phyloP scores from a whole-genome alignment of 225 moss, liverwort and hornwort species.

The Marchantia paleacea region DNA sequence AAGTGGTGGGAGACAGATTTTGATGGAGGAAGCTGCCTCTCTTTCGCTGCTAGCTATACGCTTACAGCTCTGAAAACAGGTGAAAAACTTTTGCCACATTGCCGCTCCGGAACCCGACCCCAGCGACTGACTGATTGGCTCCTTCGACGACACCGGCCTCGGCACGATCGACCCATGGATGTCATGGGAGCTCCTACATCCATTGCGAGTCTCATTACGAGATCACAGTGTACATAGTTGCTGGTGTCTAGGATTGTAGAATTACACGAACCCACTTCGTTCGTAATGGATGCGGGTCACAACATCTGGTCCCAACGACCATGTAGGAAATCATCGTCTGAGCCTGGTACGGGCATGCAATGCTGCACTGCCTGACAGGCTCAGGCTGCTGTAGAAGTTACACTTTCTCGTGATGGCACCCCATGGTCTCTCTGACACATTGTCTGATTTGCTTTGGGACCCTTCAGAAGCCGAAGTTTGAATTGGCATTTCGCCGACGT shows the following conservation, averaged over 20 bases:
- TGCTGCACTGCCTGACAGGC: too few relatives aligned
- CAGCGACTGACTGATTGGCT: not conserved
- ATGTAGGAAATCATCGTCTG: not conserved
- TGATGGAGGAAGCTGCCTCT: constrained; percentile 3
- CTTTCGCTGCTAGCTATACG: not conserved
- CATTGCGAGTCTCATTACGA: constrained; percentile 14
- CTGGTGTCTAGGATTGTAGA: constrained; percentile 11
- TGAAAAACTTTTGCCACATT: not conserved
- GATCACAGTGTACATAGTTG: constrained; percentile 14
- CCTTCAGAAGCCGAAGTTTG: not conserved
- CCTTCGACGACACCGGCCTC: constrained; percentile 1
- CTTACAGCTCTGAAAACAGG: not conserved
- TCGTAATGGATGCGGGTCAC: not conserved
- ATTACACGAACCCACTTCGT: not conserved
- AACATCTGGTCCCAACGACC: not conserved
- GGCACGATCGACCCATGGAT: not conserved
- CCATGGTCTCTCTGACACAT: not conserved
- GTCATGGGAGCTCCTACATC: constrained; percentile 18
- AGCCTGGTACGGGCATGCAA: too few relatives aligned
- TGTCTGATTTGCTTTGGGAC: constrained; percentile 3
- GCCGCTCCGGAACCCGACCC: not conserved
- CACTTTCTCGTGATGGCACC: not conserved
- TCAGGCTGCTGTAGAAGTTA: not conserved
- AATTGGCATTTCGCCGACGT: not conserved
- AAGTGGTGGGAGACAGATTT: not conserved